Base-by-base conservation (phyloP, 192 early-diverging fungal species). In the Entomortierella parvispora region DNA sequence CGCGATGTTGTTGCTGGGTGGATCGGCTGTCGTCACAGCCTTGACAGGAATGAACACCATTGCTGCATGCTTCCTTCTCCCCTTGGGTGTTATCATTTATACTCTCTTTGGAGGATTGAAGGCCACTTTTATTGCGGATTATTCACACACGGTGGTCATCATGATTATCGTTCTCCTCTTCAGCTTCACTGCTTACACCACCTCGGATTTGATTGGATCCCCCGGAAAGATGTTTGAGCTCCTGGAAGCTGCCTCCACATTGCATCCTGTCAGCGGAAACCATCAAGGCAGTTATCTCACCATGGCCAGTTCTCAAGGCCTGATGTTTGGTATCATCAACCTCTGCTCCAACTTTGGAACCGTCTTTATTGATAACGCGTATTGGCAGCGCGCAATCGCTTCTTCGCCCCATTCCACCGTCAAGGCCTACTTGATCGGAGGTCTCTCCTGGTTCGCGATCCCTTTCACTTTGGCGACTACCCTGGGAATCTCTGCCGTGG, bases 341-440 rank as follows among this genome's bases (percentile, higher is more conserved):
- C 71, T 92, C 43, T 90, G 91, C 43, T 91, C 91, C 47, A 92
- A 92, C 67, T 93, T 93, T 75, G 91, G 91, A 55, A 92, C 90
- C 4, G 90, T 91, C 15, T 89, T 92, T 64, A 86, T 89, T 15
- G 90, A 92, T 52, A 88, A 93, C 61, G 89, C 87, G 15, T 92
- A 93, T 70, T 92, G 85, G 85, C 91, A 92, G 77, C 85, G 90
- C 34, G 90, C 90, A 31, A 89, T 92, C 60, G 91, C 91, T 50
- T 81, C 90, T 15, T 70, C 78, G n/a, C 90, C 90, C 20, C 78
- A 79, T 17, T 88, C 87, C 49, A 86, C 91, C 2, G 90, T 92
- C 50, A 86, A 87, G 56, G 88, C 85, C 4, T 92, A 92, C 65
- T 63, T 92, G 33, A 81, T 92, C 42, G 90, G 90, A n/a, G 91